Evolutionary conservation across 2,329 filamentous ascomycete species (phyloP), one percentile per base, ranked within the genome.

Genomic region (Calonectria pauciramosa): DNA sequence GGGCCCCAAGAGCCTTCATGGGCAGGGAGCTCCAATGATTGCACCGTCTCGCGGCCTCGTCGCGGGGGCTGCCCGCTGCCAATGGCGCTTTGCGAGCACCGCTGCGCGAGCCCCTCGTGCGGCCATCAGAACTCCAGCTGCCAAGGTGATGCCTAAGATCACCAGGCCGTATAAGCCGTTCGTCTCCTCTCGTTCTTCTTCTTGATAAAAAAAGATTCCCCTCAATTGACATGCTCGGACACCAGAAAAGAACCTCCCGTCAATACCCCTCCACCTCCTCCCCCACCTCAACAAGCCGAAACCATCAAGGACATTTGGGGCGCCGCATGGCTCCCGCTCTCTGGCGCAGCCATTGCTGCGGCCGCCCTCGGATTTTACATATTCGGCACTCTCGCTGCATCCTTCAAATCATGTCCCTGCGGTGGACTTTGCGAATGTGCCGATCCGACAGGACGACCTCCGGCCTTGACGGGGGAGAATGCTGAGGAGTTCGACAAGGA

Each of bases 401-500:
- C 84, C 28, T 72, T 85, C 75, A 84, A 82, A 44, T 64, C 78
- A 4, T 75, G 79, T 1, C 75, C 80, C 32, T 78, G 79, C 60
- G 70, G 74, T 32, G 75, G 74, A 47, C 80, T 81, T 74, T 82
- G 81, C 71, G 83, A 85, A 69, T 84, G 87, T 71, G 75, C 81
- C 54, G 76, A 80, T 16, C 87, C 89, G 6, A 90, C 89, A 26
- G 89, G 89, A 38, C 88, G 88, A 14, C 88, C 89, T 4, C 84
- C 86, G 30, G 86, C 87, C 69, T 84, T 90, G 76, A 86, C 85
- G 23, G 83, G 84, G 64, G 85, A 87, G 66, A 85, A 86, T 18
- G 91, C 91, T 23, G 84, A 85, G 34, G 87, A 88, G 51, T 93
- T 93, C 81, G 92, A 93, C 83, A 84, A 86, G 71, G 88, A 88